Base-by-base conservation (phyloP, 768 basidiomycete genomes). In the Termitomyces sp. region DNA sequence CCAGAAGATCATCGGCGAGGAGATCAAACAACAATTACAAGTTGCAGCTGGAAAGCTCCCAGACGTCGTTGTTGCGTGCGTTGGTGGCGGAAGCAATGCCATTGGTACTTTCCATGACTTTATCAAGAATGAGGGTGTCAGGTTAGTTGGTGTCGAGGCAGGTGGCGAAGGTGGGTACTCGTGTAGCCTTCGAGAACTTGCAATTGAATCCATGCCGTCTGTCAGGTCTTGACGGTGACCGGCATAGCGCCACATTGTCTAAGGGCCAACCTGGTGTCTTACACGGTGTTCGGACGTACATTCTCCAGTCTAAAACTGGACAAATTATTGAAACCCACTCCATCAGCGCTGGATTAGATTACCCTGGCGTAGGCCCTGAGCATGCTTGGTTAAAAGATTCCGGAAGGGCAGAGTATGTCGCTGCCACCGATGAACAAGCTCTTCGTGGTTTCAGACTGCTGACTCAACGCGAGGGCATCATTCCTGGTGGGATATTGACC, bases 31-130 rank as follows among this genome's bases (percentile, higher is more conserved):
- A 17, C 97, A 98, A 71, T 69, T 98, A 60, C 70, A 81, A 52
- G 86, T 82, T 52, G 73, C 71, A 43, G 79, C 78, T 44, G 89
- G 91, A 21, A 97, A 95, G 71, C 83, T 98, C 4, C 97, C 96
- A 8, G 94, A 98, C 62, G 91, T 83, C 4, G 84, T 99, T 43
- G 89, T 98, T 5, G 97, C 97, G 25, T 99, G 97, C 70, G 97
- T 98, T 42, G 97, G 97, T 27, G 97, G 97, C 47, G 97, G 97
- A 11, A 91, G 88, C 69, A 98, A 99, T 68, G 94, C 97, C 16
- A 99, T 99, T 61, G 97, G 95, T 28, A 88, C 95, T 11, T 99
- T 99, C 82, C 92, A 91, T 70, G 91, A 98, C 64, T 99, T 98
- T 73, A 95, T 98, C 68, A 76, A 78, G 8, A 93, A 98, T 68